A percentile compares a stretch with the other conserved stretches of the same genome.
Conservation (phyloP, 2,329 filamentous ascomycete species). For the Chaetomium strumarium region DNA sequence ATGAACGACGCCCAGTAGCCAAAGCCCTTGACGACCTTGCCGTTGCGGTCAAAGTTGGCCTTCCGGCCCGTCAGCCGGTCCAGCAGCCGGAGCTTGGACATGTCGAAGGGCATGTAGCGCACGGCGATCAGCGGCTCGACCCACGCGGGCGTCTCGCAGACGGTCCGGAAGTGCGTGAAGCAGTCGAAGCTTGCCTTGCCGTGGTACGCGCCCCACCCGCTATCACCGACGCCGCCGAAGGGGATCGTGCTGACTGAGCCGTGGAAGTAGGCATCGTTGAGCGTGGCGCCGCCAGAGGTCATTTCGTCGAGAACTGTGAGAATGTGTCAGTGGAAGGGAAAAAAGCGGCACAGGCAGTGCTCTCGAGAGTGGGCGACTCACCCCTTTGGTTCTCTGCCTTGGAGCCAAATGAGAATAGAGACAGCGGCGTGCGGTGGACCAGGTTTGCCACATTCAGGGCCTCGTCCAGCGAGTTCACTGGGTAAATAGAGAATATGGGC, state of each 20-base stretch:
- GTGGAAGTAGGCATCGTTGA: slow-evolving; percentile 49
- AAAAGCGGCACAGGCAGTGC: not conserved
- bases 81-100: slow-evolving; percentile 40
- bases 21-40: slow-evolving; percentile 45
- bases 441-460: slow-evolving; percentile 77
- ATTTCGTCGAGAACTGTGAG: slow-evolving; percentile 51
- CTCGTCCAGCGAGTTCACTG: slow-evolving; percentile 74
- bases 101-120: slow-evolving; percentile 60
- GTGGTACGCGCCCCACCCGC: slow-evolving; percentile 70
- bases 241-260: slow-evolving; percentile 61
- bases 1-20: slow-evolving; percentile 50
- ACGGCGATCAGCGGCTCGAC: slow-evolving; percentile 61
- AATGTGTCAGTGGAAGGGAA: not conserved
- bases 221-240: slow-evolving; percentile 80
- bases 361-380: slow-evolving; percentile 34
- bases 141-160: slow-evolving; percentile 61
- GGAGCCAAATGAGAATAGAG: slow-evolving; percentile 78
- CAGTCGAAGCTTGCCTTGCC: slow-evolving; percentile 67
- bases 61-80: slow-evolving; percentile 37
- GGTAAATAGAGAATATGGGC: slow-evolving; percentile 78
- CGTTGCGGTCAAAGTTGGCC: slow-evolving; percentile 59
- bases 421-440: slow-evolving; percentile 76
- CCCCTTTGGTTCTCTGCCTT: slow-evolving; percentile 70
- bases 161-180: slow-evolving; percentile 53
- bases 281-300: slow-evolving; percentile 62